These are phyloP conservation scores for Sugiyamaella pinicola DNA, from an alignment of 1,139 yeast species.

Conservation along the genomic window DNA sequence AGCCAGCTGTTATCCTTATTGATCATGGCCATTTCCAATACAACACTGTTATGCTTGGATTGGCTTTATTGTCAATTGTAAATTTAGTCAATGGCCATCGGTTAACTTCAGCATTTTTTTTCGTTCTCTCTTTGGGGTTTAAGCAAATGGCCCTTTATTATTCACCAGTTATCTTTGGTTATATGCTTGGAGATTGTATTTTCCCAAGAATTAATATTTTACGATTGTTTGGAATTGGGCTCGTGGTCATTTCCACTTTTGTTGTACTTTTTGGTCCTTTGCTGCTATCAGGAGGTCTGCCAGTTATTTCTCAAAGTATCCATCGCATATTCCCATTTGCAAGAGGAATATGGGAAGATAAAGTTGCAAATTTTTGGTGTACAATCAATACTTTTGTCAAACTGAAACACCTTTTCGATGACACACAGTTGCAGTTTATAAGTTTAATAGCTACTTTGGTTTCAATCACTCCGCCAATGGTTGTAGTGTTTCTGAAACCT, in stretches of 20 bases:
- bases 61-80: conserved; percentile 67
- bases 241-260: conserved; percentile 62
- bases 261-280: conserved; percentile 63
- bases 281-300: conserved; percentile 42
- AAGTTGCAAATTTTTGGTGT: conserved; percentile 98
- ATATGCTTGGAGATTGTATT: conserved; percentile 57
- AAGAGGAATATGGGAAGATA: conserved; percentile 96
- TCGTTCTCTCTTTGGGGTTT: conserved; percentile 75
- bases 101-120: conserved; percentile 75
- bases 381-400: conserved; percentile 77
- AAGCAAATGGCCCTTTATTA: conserved; percentile 96
- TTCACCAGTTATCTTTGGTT: conserved; percentile 84
- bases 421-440: conserved; percentile 60
- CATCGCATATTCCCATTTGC: conserved; percentile 85
- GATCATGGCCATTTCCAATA: conserved; percentile 98
- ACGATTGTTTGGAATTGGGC: conserved; percentile 61
- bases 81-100: conserved; percentile 62
- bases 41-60: conserved; percentile 91
- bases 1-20: conserved; percentile 75
- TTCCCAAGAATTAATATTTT: conserved; percentile 43
- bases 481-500: conserved; percentile 56
- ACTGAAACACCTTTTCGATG: conserved; percentile 58
- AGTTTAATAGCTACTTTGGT: conserved; percentile 66
- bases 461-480: conserved; percentile 68
- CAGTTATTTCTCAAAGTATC: conserved; percentile 50